phyloP scores from a whole-genome alignment of 1,139 yeast species.

The Hyphopichia wangnamkhiaoensis region DNA sequence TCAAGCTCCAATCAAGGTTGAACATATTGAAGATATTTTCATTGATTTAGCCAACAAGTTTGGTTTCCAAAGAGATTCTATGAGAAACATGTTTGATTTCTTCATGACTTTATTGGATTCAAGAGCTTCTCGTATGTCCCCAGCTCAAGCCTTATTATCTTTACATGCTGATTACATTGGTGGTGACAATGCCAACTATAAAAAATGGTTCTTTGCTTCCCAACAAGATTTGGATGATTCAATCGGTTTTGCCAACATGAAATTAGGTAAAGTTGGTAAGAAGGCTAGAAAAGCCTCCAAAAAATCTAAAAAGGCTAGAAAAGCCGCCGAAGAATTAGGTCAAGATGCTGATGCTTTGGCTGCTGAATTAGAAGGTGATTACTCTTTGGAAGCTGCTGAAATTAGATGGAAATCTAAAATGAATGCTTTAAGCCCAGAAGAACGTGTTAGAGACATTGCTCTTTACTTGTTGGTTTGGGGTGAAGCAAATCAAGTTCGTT shows the following conservation, averaged over 20 bases:
- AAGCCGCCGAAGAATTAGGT: slow-evolving; percentile 53
- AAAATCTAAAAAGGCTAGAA: slow-evolving; percentile 65
- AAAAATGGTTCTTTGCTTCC: slow-evolving; percentile 47
- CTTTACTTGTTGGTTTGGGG: slow-evolving; percentile 95
- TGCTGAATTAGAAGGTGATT: slow-evolving; percentile 85
- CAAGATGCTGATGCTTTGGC: slow-evolving; percentile 56
- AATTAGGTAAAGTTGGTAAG: slow-evolving; percentile 66
- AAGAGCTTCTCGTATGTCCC: slow-evolving; percentile 94
- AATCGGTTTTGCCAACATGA: slow-evolving; percentile 58
- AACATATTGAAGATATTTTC: slow-evolving; percentile 90
- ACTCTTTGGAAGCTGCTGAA: slow-evolving; percentile 56
- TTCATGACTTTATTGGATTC: slow-evolving; percentile 93
- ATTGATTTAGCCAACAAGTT: slow-evolving; percentile 86
- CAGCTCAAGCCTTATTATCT: slow-evolving; percentile 88
- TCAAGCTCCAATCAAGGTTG: slow-evolving; percentile 75
- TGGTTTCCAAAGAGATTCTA: slow-evolving; percentile 97
- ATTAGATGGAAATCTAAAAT: slow-evolving; percentile 53
- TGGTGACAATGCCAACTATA: slow-evolving; percentile 45
- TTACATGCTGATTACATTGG: slow-evolving; percentile 91
- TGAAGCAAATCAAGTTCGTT: slow-evolving; percentile 96
- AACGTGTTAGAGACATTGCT: slow-evolving; percentile 88
- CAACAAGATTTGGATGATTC: slow-evolving; percentile 43
- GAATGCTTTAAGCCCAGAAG: slow-evolving; percentile 54
- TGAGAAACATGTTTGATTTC: slow-evolving; percentile 96
- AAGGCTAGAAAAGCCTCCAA: slow-evolving; percentile 54